phyloP scores from a whole-genome alignment of 2,329 filamentous ascomycete genomes.

The Alternaria dauci region DNA sequence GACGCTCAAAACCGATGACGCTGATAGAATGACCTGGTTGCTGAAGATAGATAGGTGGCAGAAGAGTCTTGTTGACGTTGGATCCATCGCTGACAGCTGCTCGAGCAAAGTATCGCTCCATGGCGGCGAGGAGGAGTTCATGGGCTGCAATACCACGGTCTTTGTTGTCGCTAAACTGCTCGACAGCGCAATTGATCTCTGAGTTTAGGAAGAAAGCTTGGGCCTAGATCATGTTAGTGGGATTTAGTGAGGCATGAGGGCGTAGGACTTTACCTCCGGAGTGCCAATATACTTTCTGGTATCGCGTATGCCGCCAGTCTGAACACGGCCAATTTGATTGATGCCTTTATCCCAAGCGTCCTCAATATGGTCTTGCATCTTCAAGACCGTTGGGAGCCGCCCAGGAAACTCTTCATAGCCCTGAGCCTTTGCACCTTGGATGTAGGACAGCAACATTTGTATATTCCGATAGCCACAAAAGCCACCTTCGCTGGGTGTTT shows the following conservation, averaged over 20 bases:
- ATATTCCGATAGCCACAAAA: constrained; percentile 97
- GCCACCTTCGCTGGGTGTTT: constrained; percentile 79
- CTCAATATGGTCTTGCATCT: constrained; percentile 88
- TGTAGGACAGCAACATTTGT: constrained; percentile 86
- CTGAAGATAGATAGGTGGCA: constrained; percentile 91
- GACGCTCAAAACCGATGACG: constrained; percentile 82
- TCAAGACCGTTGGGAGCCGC: constrained; percentile 76
- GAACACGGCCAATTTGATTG: constrained; percentile 74
- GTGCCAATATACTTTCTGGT: constrained; percentile 97
- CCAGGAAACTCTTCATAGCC: constrained; percentile 69
- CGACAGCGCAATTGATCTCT: constrained; percentile 63
- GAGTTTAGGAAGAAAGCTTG: constrained; percentile 78
- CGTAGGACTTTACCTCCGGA: constrained; percentile 69
- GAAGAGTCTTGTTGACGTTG: constrained; percentile 73
- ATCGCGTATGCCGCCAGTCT: constrained; percentile 87
- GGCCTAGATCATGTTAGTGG: constrained; percentile 63
- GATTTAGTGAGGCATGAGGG: background rate
- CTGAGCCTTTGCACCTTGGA: constrained; percentile 66
- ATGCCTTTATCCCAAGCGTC: constrained; percentile 86
- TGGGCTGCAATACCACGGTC: constrained; percentile 58
- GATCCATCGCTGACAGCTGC: constrained; percentile 57
- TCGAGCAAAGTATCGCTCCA: constrained; percentile 78
- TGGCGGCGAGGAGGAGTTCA: constrained; percentile 67
- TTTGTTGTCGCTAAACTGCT: constrained; percentile 62
- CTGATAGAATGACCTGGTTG: constrained; percentile 91